These are phyloP conservation scores for Colletotrichum lini DNA, from an alignment of 2,329 filamentous ascomycete species.

Conservation along the genomic window DNA sequence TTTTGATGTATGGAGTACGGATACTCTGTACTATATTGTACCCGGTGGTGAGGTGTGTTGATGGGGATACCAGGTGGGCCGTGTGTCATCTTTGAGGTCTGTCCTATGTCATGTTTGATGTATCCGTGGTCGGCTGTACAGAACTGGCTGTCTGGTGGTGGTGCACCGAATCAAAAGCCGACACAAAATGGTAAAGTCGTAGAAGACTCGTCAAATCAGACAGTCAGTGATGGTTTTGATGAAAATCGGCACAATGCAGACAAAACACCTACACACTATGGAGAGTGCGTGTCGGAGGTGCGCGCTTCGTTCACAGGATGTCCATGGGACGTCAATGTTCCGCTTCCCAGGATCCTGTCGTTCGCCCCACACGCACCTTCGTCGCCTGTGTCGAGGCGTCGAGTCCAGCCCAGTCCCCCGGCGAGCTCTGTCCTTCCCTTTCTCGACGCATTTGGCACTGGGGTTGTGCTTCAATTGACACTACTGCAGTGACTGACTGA, in stretches of 20 bases:
- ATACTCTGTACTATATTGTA: no score
- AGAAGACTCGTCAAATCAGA: background rate
- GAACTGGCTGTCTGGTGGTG: background rate
- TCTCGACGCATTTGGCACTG: slow-evolving; percentile 2
- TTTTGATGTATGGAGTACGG: slow-evolving; percentile 13
- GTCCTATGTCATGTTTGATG: background rate
- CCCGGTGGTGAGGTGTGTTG: no score
- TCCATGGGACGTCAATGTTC: background rate
- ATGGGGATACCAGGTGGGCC: background rate
- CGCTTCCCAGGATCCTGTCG: background rate
- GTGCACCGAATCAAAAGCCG: background rate
- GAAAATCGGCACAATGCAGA: no score
- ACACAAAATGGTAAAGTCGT: background rate
- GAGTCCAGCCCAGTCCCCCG: slow-evolving; percentile 9
- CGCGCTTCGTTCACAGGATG: background rate
- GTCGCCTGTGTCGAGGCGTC: background rate
- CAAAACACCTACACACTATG: no score
- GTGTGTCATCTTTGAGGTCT: background rate
- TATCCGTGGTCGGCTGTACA: background rate
- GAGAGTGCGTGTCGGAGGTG: no score
- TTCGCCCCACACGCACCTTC: slow-evolving; percentile 8
- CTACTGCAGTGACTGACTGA: slow-evolving; percentile 2
- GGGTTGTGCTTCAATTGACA: slow-evolving; percentile 5
- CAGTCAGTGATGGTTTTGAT: no score
- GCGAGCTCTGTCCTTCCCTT: slow-evolving; percentile 7